Percentiles rank a stretch among this genome's conserved stretches.
phyloP scores from a whole-genome alignment of 768 basidiomycete species.

The Pleurotus djamor region DNA sequence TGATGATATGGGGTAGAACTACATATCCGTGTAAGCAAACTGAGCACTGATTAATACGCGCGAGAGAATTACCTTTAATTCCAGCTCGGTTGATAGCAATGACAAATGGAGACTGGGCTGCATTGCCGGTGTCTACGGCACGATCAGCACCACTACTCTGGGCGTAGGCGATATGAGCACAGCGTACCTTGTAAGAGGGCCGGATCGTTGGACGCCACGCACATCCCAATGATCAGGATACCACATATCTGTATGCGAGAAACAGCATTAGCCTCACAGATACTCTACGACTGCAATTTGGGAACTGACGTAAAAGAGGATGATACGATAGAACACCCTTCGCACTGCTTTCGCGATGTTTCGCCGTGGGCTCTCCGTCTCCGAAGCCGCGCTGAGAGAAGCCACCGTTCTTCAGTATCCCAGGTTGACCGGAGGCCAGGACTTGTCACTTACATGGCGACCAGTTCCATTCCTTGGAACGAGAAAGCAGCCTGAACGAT shows the following conservation, averaged over 20 bases:
- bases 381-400: conserved; percentile 60
- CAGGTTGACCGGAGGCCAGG: background rate
- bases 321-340: conserved; percentile 78
- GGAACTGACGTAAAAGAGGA: conserved; percentile 65
- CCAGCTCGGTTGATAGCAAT: conserved; percentile 76
- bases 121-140: conserved; percentile 45
- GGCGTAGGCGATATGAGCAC: no score
- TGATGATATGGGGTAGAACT: conserved; percentile 69
- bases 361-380: conserved; percentile 74
- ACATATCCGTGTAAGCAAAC: background rate
- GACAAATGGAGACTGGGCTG: conserved; percentile 83
- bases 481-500: conserved; percentile 67
- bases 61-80: conserved; percentile 46
- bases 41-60: background rate
- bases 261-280: no score
- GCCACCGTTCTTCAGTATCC: conserved; percentile 3
- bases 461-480: conserved; percentile 75
- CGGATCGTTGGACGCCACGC: conserved; percentile 68
- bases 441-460: conserved; percentile 50
- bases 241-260: conserved; percentile 50
- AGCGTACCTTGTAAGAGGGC: conserved; percentile 38
- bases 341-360: conserved; percentile 77
- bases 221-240: conserved; percentile 73
- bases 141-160: no score
- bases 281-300: no score